Conservation (phyloP, 1,139 yeast species). For the Zygosaccharomyces sapae region DNA sequence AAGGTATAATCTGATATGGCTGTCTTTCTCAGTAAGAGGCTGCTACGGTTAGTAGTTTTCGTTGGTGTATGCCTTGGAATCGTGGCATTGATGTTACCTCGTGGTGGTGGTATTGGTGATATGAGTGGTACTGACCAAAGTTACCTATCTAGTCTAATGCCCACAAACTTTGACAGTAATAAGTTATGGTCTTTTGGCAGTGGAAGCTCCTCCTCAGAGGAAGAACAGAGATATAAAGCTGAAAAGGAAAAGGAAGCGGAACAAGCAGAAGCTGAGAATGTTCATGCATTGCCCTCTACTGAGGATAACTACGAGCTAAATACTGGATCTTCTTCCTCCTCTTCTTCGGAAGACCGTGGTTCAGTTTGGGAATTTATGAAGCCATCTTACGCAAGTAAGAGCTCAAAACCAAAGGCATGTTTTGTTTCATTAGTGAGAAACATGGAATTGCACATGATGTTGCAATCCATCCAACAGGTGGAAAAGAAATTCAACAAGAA, state of each 20-base stretch:
- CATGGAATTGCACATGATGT: slow-evolving; percentile 54
- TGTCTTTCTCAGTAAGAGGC: slow-evolving; percentile 15
- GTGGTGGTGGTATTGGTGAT: slow-evolving; percentile 6
- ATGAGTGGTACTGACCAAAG: slow-evolving; percentile 1
- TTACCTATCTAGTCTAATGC: neutral
- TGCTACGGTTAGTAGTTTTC: slow-evolving; percentile 13
- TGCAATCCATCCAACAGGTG: slow-evolving; percentile 57
- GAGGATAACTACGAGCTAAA: slow-evolving; percentile 4
- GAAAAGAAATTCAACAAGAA: slow-evolving; percentile 67
- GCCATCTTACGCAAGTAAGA: slow-evolving; percentile 18
- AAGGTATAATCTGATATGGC: slow-evolving; percentile 8
- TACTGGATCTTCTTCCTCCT: slow-evolving; percentile 11
- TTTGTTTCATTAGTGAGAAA: slow-evolving; percentile 72
- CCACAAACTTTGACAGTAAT: neutral
- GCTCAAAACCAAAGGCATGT: slow-evolving; percentile 54
- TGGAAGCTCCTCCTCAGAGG: slow-evolving; percentile 4
- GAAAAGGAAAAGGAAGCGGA: slow-evolving; percentile 10
- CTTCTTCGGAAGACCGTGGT: neutral
- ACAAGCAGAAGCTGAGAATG: neutral
- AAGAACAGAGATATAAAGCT: slow-evolving; percentile 12
- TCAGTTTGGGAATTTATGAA: slow-evolving; percentile 14
- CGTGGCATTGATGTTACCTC: slow-evolving; percentile 9
- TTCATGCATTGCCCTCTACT: neutral
- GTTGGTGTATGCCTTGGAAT: slow-evolving; percentile 10
- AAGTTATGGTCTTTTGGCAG: slow-evolving; percentile 5